Base-by-base conservation (phyloP, 768 basidiomycete genomes). In the Suillus occidentalis region DNA sequence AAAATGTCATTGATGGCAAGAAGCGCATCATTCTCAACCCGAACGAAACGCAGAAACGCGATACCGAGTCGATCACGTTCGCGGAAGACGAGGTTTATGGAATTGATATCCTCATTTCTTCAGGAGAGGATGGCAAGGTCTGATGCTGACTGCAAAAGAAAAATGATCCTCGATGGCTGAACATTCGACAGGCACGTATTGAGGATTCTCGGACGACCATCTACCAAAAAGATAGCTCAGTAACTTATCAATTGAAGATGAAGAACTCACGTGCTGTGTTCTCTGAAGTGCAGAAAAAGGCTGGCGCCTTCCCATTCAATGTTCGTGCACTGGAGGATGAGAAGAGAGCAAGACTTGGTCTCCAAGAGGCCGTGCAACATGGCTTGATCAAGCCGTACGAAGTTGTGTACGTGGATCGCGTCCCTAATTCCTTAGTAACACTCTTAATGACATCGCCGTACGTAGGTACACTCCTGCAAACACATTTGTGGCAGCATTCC, bases 281-380 rank as follows among this genome's bases (percentile, higher is more conserved):
- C 81, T 92, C 92, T 59, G 97, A 99, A 78, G 93, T 98, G 71
- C 93, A 96, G 80, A 96, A 95, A 84, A 99, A 98, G 79, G 94
- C 97, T 49, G 97, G 97, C 31, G 85, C 94, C 6, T 99, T 99
- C 88, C 97, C 97, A 40, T 98, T 99, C 85, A 98, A 96, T 72
- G 86, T 99, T 67, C 93, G 97, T 67, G 84, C 84, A 55, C 84
- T 99, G 64, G 97, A 97, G 68, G 97, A 99, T 73, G 97, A 99
- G 84, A 96, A 96, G 80, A 87, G 94, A 61, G 90, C 94, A 34
- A 89, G 97, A 43, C 90, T 99, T 84, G 97, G 97, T 69, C 85
- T 99, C 40, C 90, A 92, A 75, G 97, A 99, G 80, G 96, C 97
- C 57, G 94, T 96, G 43, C 91, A 96, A 75, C 97, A 99, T 76